A percentile compares a stretch with the other conserved stretches of the same genome.
Conservation (phyloP, 768 basidiomycete genomes). For the Pleurotus djamor region DNA sequence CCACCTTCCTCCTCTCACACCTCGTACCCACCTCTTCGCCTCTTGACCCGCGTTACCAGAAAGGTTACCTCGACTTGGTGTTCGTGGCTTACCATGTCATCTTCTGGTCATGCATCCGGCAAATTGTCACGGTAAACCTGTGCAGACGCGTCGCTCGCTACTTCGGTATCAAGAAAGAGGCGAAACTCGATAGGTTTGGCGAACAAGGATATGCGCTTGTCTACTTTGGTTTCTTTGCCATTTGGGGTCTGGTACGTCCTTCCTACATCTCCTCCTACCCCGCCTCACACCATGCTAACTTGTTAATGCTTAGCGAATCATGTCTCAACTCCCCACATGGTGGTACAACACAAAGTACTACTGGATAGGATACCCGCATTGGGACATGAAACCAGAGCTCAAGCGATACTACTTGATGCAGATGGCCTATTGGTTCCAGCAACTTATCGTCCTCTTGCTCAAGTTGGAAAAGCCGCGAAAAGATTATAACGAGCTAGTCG, state of each 20-base stretch:
- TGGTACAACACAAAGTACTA: slow-evolving; percentile 85
- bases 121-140: slow-evolving; percentile 63
- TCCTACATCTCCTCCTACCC: not conserved
- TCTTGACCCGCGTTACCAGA: slow-evolving; percentile 64
- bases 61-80: slow-evolving; percentile 69
- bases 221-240: slow-evolving; percentile 72
- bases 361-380: slow-evolving; percentile 91
- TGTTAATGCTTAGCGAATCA: slow-evolving; percentile 57
- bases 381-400: slow-evolving; percentile 80
- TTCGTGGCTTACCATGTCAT: slow-evolving; percentile 86
- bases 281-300: slow-evolving; percentile 6
- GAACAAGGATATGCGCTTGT: slow-evolving; percentile 89
- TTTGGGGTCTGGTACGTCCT: slow-evolving; percentile 74
- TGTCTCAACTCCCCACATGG: slow-evolving; percentile 77
- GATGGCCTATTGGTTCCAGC: slow-evolving; percentile 92
- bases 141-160: slow-evolving; percentile 65
- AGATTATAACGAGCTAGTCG: slow-evolving; percentile 84
- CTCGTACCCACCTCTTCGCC: slow-evolving; percentile 47
- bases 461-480: slow-evolving; percentile 93
- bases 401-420: slow-evolving; percentile 96
- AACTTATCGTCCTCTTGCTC: slow-evolving; percentile 81
- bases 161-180: slow-evolving; percentile 64
- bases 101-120: slow-evolving; percentile 87
- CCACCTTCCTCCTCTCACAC: slow-evolving; percentile 71
- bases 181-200: slow-evolving; percentile 80